Base-by-base conservation (phyloP, 768 basidiomycete species). In the Coprinopsis sp. region DNA sequence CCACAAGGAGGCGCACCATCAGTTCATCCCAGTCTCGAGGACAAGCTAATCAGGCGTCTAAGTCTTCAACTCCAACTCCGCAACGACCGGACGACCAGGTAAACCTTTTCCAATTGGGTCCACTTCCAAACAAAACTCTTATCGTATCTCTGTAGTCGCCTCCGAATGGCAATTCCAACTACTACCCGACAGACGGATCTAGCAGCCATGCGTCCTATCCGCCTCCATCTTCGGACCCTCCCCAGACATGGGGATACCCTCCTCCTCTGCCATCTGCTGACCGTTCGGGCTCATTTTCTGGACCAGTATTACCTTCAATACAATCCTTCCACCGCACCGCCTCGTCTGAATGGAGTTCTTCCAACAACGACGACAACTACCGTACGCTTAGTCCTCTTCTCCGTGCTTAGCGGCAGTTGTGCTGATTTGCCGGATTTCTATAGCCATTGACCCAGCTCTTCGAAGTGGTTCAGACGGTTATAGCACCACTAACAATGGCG, bases 191-290 rank as follows among this genome's bases (percentile, higher is more conserved):
- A 28, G 13, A 5, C 25, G 27, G 18, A 27, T 12, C 8, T 31
- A n/a, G 30, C 30, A n/a, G 30, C 30, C 8, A 42, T 34, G 18
- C 37, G 12, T 33, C 29, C 33, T 38, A 50, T 29, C 56, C 68
- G 39, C 58, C 70, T 5, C 71, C 66, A 37, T 48, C 72, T 23
- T 57, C 76, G 27, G 71, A 75, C 46, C 64, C 73, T 27, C 53
- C 74, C 10, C 66, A 78, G 23, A 60, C 72, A 29, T 87, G 84
- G 84, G 75, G 68, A 6, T 86, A 85, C 57, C 52, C 59, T 30
- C 44, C 73, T 48, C 56, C 65, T 56, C 52, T 67, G 49, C 60
- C 74, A 49, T 47, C 62, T 50, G 52, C 70, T 46, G 71, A 72
- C 58, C 78, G 68, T 54, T 79, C 61, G 61, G 67, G 67, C n/a